These are phyloP conservation scores for Neonectria faginata DNA, from an alignment of 2,329 filamentous ascomycete species.

Conservation along the genomic window DNA sequence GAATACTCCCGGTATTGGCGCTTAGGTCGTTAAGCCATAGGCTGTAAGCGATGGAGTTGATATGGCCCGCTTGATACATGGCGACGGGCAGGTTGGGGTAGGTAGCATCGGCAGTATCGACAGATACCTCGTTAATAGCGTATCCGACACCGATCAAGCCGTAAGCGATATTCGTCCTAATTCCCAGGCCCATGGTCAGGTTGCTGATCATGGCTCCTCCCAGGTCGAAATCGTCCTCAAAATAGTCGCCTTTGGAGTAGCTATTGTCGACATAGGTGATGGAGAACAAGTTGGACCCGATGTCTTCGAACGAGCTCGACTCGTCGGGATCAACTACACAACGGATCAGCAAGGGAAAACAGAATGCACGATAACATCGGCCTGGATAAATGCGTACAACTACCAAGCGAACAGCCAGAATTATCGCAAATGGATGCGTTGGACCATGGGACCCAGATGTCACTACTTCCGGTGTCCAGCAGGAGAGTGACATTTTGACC, in stretches of 20 bases:
- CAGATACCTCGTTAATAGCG: conserved; percentile 62
- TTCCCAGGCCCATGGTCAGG: conserved; percentile 69
- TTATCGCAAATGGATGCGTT: conserved; percentile 54
- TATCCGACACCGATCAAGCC: conserved; percentile 73
- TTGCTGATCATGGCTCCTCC: conserved; percentile 64
- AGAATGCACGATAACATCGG: not conserved
- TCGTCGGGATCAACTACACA: conserved; percentile 56
- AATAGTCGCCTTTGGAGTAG: conserved; percentile 68
- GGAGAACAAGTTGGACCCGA: conserved; percentile 60
- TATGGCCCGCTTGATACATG: conserved; percentile 71
- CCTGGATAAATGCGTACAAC: conserved; percentile 54
- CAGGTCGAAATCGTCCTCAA: conserved; percentile 67
- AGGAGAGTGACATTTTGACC: conserved; percentile 67
- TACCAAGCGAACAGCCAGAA: conserved; percentile 57
- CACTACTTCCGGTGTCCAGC: conserved; percentile 74
- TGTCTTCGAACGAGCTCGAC: conserved; percentile 61
- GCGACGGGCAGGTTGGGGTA: conserved; percentile 73
- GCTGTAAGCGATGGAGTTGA: conserved; percentile 76
- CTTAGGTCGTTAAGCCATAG: conserved; percentile 73
- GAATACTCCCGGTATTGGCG: conserved; percentile 74
- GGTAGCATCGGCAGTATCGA: conserved; percentile 44
- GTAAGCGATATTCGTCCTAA: conserved; percentile 64
- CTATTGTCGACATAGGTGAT: conserved; percentile 73
- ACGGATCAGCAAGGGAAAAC: conserved; percentile 36
- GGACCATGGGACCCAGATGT: conserved; percentile 68